Base-by-base conservation (phyloP, 2,329 filamentous ascomycete species). In the Drechslerella coelobrocha region DNA sequence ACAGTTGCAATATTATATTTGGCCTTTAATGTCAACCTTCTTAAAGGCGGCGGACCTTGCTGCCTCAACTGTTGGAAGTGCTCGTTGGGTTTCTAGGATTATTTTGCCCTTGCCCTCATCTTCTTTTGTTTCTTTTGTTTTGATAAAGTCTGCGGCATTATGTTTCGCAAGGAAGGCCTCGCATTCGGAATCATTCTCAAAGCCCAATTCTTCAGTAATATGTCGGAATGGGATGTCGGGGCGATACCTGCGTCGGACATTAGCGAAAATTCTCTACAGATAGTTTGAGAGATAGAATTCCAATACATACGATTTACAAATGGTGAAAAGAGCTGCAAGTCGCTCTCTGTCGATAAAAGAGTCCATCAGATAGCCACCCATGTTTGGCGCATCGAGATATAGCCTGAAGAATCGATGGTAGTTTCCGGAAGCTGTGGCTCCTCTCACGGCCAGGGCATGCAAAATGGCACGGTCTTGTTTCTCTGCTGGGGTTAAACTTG, bases 291-390 rank as follows among this genome's bases (percentile, higher is more conserved):
- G 12, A 48, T n/a, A 52, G 23, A 41, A 21, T 43, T 37, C 17
- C 37, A 68, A 12, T n/a, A 86, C 93, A 83, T 82, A 99, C 94
- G 90, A 88, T 90, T 86, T 95, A 85, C 92, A 96, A 75, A 99
- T 94, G 79, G 89, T 91, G 79, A 91, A 89, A 78, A 99, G 82
- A 74, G 94, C 94, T 78, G 89, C 88, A 74, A 99, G 86, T 76
- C 94, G 90, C 82, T 99, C 93, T 78, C 94, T 88, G 77, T 88
- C 88, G 79, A 97, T 89, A 82, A 99, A 97, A 91, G 96, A 97
- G 82, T 99, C 94, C 90, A 99, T 96, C 55, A 99, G 85, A 81
- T 97, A 97, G 76, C 90, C 92, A 72, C 94, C 93, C 92, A 99
- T 96, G 77, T 96, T 95, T 54, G 92, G 92, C 23, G 92, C 92